phyloP scores from a whole-genome alignment of 768 basidiomycete genomes.

The Russula dissimulans region DNA sequence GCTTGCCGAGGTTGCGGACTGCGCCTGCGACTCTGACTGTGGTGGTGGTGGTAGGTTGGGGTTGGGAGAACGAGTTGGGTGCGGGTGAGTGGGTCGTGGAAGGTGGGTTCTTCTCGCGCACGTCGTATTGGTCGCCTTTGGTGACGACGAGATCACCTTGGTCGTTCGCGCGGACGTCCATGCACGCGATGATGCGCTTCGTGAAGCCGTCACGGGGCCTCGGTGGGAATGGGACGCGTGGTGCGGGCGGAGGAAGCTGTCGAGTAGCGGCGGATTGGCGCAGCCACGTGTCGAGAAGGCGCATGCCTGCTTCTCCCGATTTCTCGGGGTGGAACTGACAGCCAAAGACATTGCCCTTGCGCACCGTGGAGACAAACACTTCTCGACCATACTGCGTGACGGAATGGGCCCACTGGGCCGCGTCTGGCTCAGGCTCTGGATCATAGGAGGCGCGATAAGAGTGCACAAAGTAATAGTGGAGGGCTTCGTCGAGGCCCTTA shows the following conservation, averaged over 20 bases:
- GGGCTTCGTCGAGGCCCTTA: conserved; percentile 41
- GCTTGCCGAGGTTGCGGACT: conserved; percentile 96
- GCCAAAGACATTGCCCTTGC: conserved; percentile 77
- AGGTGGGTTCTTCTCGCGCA: conserved; percentile 59
- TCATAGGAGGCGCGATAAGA: conserved; percentile 82
- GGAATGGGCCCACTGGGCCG: conserved; percentile 71
- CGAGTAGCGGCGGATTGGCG: conserved; percentile 38
- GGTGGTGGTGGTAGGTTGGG: conserved; percentile 23
- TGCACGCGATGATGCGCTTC: conserved; percentile 91
- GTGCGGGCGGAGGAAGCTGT: conserved; percentile 28
- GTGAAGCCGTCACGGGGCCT: conserved; percentile 60
- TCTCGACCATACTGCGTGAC: conserved; percentile 93
- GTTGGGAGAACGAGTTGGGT: neutral
- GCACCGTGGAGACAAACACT: conserved; percentile 78
- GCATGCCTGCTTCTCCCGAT: conserved; percentile 80
- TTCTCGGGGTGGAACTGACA: conserved; percentile 99
- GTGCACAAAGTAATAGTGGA: conserved; percentile 95
- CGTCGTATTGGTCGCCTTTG: conserved; percentile 98
- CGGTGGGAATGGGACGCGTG: conserved; percentile 31
- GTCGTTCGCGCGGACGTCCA: conserved; percentile 97
- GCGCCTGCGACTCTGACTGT: conserved; percentile 54
- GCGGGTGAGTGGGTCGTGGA: neutral
- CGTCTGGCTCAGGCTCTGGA: conserved; percentile 41
- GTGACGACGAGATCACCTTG: conserved; percentile 95
- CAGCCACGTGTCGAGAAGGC: conserved; percentile 75